These are phyloP conservation scores for Paradendryphiella salina DNA, from an alignment of 2,329 filamentous ascomycete genomes.

Conservation along the genomic window DNA sequence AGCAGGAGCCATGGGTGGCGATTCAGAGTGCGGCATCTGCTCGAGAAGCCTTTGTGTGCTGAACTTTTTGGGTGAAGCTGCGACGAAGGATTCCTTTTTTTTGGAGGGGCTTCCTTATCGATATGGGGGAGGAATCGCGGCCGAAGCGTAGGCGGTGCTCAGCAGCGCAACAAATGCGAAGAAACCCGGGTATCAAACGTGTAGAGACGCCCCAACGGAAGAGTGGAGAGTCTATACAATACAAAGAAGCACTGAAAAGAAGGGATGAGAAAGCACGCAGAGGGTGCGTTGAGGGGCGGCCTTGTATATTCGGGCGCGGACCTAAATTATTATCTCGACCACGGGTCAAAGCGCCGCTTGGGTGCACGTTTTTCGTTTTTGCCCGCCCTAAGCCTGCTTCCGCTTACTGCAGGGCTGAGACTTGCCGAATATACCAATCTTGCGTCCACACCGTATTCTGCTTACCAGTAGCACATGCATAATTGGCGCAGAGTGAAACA, in stretches of 20 bases:
- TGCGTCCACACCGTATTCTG: slow-evolving; percentile 14
- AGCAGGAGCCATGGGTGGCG: slow-evolving; percentile 53
- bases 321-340: slow-evolving; percentile 31
- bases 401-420: slow-evolving; percentile 10
- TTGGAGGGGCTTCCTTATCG: slow-evolving; percentile 41
- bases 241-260: slow-evolving; percentile 22
- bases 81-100: slow-evolving; percentile 26
- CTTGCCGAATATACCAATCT: slow-evolving; percentile 7
- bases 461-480: slow-evolving; percentile 6
- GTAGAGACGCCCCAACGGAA: slow-evolving; percentile 29
- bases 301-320: slow-evolving; percentile 28
- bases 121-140: slow-evolving; percentile 22
- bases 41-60: slow-evolving; percentile 18
- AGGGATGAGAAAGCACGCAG: slow-evolving; percentile 22
- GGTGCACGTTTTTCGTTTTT: slow-evolving; percentile 24
- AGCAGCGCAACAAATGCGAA: slow-evolving; percentile 13
- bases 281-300: slow-evolving; percentile 14
- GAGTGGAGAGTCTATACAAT: slow-evolving; percentile 40
- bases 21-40: slow-evolving; percentile 56
- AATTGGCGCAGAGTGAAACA: slow-evolving; percentile 11
- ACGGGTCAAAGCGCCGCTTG: slow-evolving; percentile 20
- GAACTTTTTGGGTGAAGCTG: slow-evolving; percentile 7
- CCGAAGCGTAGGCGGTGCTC: slow-evolving; percentile 20
- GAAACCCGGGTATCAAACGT: slow-evolving; percentile 27
- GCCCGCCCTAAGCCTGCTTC: slow-evolving; percentile 19